Evolutionary conservation across 1,284 basidiomycete species (phyloP).

Genomic region (Wallemia mellicola): DNA sequence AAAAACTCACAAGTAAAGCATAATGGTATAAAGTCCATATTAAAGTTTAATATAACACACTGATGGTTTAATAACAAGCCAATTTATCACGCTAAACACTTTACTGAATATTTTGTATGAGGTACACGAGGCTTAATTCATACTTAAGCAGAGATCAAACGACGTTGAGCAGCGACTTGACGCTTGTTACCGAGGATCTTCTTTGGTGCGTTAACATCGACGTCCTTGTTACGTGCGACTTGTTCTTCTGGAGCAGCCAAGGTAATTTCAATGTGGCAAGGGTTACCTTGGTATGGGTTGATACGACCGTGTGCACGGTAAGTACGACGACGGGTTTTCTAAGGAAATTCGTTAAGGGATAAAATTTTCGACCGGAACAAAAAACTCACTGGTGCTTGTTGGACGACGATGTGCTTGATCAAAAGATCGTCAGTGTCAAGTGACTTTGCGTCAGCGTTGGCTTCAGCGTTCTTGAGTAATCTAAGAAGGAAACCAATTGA

Average conservation of each 20-base stretch:
- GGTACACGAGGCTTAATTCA: background rate
- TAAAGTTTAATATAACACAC: background rate
- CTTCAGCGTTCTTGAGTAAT: constrained; percentile 94
- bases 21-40: background rate
- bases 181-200: background rate
- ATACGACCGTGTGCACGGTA: constrained; percentile 96
- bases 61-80: background rate
- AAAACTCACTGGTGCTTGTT: constrained; percentile 68
- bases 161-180: background rate
- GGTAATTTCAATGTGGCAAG: constrained; percentile 83
- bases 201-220: constrained; percentile 16
- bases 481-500: constrained; percentile 84
- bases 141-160: background rate
- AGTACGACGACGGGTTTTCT: constrained; percentile 98
- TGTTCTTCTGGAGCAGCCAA: constrained; percentile 43
- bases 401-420: constrained; percentile 93
- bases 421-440: constrained; percentile 66
- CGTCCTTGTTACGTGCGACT: constrained; percentile 69
- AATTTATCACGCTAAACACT: background rate
- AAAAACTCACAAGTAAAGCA: background rate
- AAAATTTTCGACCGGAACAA: background rate
- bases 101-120: background rate
- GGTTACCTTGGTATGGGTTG: constrained; percentile 70
- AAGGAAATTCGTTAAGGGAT: constrained; percentile 3
- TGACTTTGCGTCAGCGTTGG: constrained; percentile 96